Evolutionary conservation across 768 basidiomycete genomes (phyloP), one percentile per base, ranked within the genome.

Genomic region (Boletus pseudopeckii): DNA sequence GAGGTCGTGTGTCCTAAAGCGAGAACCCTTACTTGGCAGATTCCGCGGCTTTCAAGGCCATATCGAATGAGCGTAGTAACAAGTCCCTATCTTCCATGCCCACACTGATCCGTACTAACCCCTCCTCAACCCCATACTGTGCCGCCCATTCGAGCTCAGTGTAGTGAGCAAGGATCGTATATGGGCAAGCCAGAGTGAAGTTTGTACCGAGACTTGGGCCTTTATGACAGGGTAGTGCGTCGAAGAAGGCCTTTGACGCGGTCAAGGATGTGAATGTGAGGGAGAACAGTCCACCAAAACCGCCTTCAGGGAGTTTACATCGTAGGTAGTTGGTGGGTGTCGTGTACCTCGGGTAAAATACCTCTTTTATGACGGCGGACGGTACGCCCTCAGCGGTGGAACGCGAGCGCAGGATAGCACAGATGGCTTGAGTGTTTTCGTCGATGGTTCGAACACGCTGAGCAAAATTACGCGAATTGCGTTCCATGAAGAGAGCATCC

Each of bases 401-500:
- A 44, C 80, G 82, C 2, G 81, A 76, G 37, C 76, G 79, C 28
- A 99, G 76, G 67, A 87, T 83, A 50, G 90, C 86, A 70, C 92
- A 95, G 52, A 95, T 75, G 41, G 80, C 81, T 66, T 92, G 85
- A 4, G 95, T 77, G 68, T 96, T 98, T 32, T 71, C 68, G 69
- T 98, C 92, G 70, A 96, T 92, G 49, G 75, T 68, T 51, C 76
- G 76, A 59, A 93, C 80, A 50, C 96, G 90, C 8, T 74, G 76
- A 48, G 78, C 72, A 75, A 96, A 98, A 72, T 97, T 86, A 47
- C 96, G 90, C 17, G 96, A 98, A 73, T 99, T 99, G 60, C 95
- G 89, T 68, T 99, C 96, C 89, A 99, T 90, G 77, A 85, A 96
- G 52, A 98, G 83, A 39, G 91, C 93, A 64, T 99, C 96, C 68